Evolutionary conservation across 2,329 filamentous ascomycete genomes (phyloP), one percentile per base, ranked within the genome.

Genomic region (Aspergillus brasiliensis): DNA sequence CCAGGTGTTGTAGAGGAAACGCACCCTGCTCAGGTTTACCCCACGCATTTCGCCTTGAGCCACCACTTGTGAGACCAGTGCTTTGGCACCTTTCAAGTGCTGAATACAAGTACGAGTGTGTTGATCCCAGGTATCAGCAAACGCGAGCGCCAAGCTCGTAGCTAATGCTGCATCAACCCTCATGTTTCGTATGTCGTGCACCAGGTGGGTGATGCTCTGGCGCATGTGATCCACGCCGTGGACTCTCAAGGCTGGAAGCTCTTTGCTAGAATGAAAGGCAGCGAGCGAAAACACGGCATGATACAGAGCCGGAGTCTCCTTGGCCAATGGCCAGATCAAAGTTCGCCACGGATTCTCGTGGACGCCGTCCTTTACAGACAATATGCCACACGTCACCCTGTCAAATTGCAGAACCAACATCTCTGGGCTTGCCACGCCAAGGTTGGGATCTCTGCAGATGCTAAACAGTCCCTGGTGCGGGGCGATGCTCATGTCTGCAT

Each of bases 281-380:
- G 88, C 87, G 80, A 91, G 84, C 3, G 88, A 87, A 44, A 85
- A 83, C 56, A 91, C 83, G 3, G 88, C 88, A 75, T 91, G 86
- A 65, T 86, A 88, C 37, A 91, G 75, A 2, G 88, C 87, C 2
- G 86, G 85, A 3, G 84, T 88, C 51, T 86, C 81, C 65, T 81
- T 81, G 3, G 87, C 86, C 51, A 91, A 74, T 1, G 88, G 88
- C 86, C 87, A 89, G n/a, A 91, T 80, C 48, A 89, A 77, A 5
- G 84, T 90, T 27, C 87, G 82, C 88, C 88, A 91, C 2, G 88
- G 88, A 68, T 91, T 91, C 66, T 91, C 88, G 1, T 81, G 84
- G 6, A 83, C 81, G 0, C 88, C 88, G 71, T 91, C 87, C 69
- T 90, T 90, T 54, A 91, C 81, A 0, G 88, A 91, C 19, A 91